A percentile compares a stretch with the other conserved stretches of the same genome.
Evolutionary conservation across 257 asterid genomes (phyloP).

Genomic region (Hygrophila difformis): DNA sequence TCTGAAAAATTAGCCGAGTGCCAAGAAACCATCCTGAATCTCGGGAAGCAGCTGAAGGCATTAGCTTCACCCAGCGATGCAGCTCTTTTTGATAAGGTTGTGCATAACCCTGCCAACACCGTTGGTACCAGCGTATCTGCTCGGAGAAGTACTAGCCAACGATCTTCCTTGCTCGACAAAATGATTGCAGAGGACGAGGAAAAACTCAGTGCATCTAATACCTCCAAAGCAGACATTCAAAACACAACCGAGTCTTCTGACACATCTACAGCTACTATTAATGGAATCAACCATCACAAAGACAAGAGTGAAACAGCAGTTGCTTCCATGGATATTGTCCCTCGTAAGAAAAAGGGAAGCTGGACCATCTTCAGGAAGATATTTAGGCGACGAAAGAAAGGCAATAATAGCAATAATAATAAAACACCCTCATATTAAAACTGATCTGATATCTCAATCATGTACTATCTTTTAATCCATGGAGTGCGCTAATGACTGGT

Average conservation of each 20-base stretch:
- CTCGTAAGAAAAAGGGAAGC: constrained; percentile 39
- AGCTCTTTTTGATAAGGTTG: constrained; percentile 42
- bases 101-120: constrained; percentile 26
- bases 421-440: no score
- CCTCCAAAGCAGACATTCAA: constrained; percentile 26
- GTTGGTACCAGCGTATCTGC: constrained; percentile 25
- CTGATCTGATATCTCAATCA: no score
- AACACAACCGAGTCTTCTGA: constrained; percentile 22
- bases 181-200: constrained; percentile 62
- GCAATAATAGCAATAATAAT: constrained; percentile 4
- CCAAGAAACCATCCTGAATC: constrained; percentile 70
- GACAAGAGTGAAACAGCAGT: constrained; percentile 17
- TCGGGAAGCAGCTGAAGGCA: constrained; percentile 86
- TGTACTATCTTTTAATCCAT: no score
- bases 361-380: constrained; percentile 51
- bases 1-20: constrained; percentile 75
- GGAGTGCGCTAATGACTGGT: no score
- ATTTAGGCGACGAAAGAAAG: constrained; percentile 39
- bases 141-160: constrained; percentile 40
- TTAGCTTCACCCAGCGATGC: constrained; percentile 57
- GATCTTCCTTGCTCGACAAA: constrained; percentile 27
- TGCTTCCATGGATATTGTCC: constrained; percentile 45
- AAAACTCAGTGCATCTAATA: constrained; percentile 22
- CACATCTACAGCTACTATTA: constrained; percentile 14
- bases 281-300: constrained; percentile 14